These are phyloP conservation scores for Amesomyces nigricolor DNA, from an alignment of 2,329 filamentous ascomycete species.

Conservation along the genomic window DNA sequence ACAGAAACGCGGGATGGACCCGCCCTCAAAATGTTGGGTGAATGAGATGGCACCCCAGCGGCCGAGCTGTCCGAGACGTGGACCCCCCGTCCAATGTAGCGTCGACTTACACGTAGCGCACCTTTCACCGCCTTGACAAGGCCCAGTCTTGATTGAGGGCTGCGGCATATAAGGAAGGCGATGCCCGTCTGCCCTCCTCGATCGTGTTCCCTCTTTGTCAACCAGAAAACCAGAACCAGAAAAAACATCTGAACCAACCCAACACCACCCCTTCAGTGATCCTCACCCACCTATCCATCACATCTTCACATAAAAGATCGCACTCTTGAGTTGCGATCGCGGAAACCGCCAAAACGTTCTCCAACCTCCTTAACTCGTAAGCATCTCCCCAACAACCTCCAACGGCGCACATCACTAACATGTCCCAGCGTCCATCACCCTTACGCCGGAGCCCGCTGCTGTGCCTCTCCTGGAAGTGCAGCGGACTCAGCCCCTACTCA, in stretches of 20 bases:
- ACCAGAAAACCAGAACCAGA: not conserved
- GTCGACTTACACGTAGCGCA: conserved; percentile 1
- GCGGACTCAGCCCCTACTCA: conserved; percentile 58
- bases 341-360: conserved; percentile 85
- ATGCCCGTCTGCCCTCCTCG: not conserved
- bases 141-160: not conserved
- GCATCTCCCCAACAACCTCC: conserved; percentile 29
- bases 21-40: conserved; percentile 4
- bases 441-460: conserved; percentile 94
- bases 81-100: conserved; percentile 10
- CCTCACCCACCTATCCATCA: not conserved
- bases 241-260: not conserved
- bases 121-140: conserved; percentile 15
- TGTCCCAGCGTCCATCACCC: conserved; percentile 78
- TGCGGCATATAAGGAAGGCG: conserved; percentile 12
- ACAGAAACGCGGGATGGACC: conserved; percentile 2
- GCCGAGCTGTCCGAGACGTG: conserved; percentile 21
- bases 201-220: conserved; percentile 10
- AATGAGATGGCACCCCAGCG: conserved; percentile 4
- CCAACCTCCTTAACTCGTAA: conserved; percentile 95
- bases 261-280: not conserved
- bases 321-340: conserved; percentile 56
- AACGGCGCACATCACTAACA: conserved; percentile 3
- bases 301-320: conserved; percentile 39
- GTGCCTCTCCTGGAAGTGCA: conserved; percentile 79